Base-by-base conservation (phyloP, 306 rosid species). In the Coriaria nepalensis region DNA sequence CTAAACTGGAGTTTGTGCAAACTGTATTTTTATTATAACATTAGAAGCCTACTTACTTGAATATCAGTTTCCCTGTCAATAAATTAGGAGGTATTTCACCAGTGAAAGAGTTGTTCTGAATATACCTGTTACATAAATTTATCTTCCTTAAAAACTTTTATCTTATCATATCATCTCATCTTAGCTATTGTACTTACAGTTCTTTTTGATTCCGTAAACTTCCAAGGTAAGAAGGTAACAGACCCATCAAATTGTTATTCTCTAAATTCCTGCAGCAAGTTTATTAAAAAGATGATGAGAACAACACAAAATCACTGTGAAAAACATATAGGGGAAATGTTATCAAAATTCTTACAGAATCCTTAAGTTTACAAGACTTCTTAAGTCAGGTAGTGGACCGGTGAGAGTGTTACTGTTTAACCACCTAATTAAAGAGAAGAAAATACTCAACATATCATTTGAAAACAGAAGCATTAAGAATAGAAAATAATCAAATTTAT, bases 371-470 rank as follows among this genome's bases (percentile, higher is more conserved):
- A 85, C 49, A 32, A 90, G 98, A 73, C 70, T 81, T 63, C 81
- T 77, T 63, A 85, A 61, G 81, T 85, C 98, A 48, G 98, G 95
- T 43, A 90, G 75, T 47, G 65, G 62, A 50, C 95, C 98, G 13
- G 73, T 70, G 39, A 90, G 76, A 60, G 68, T 63, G 68, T 90
- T 90, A 32, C 78, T 78, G 57, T 67, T 80, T 68, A 90, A 65
- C 98, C 95, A 77, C 80, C 98, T 85, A 71, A 60, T 10, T 43
- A 37, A 35, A 42, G 45, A 53, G 5, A 59, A 9, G 13, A 55
- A 57, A 53, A 49, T 29, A 47, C 45, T 15, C 9, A 52, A 13
- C 35, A 35, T 8, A 35, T 39, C 52, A 12, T 4, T 39, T 34
- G 56, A 53, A 6, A 47, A 57, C 33, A 38, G 39, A 29, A 14